Conservation (phyloP, 2,329 filamentous ascomycete genomes). For the Fusarium equiseti region DNA sequence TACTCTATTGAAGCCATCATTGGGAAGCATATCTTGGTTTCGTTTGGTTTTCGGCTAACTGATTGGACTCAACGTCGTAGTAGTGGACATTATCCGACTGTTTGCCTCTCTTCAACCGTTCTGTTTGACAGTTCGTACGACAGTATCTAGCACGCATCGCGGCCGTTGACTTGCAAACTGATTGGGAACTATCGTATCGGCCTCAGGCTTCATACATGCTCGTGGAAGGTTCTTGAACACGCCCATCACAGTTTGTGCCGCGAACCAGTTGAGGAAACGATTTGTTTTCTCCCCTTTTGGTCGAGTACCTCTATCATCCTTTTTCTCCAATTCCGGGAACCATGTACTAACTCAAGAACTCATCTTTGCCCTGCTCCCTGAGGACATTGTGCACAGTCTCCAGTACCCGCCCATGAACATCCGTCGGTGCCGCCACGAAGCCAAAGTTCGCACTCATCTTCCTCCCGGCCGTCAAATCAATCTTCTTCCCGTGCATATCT, state of each 20-base stretch:
- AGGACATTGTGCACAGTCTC: constrained; percentile 84
- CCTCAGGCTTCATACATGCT: background rate
- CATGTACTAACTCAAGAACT: constrained; percentile 30
- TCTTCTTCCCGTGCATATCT: constrained; percentile 63
- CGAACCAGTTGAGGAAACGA: background rate
- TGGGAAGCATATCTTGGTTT: background rate
- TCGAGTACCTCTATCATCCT: background rate
- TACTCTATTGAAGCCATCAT: background rate
- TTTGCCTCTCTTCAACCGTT: background rate
- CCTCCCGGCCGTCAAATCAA: constrained; percentile 64
- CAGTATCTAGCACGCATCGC: background rate
- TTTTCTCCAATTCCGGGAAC: accelerated
- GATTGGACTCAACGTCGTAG: background rate
- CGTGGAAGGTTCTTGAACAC: background rate
- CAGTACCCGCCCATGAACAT: constrained; percentile 60
- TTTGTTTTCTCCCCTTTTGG: too few species aligned
- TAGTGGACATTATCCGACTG: background rate
- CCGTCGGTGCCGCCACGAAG: constrained; percentile 65
- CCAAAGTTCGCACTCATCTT: constrained; percentile 65
- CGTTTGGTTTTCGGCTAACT: background rate
- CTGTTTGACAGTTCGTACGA: background rate
- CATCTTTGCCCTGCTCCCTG: constrained; percentile 50
- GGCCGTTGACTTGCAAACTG: background rate
- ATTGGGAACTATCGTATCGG: background rate
- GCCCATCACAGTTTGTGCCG: background rate